phyloP scores from a whole-genome alignment of 352 stramenopile species.

The Globisporangium barbulae region DNA sequence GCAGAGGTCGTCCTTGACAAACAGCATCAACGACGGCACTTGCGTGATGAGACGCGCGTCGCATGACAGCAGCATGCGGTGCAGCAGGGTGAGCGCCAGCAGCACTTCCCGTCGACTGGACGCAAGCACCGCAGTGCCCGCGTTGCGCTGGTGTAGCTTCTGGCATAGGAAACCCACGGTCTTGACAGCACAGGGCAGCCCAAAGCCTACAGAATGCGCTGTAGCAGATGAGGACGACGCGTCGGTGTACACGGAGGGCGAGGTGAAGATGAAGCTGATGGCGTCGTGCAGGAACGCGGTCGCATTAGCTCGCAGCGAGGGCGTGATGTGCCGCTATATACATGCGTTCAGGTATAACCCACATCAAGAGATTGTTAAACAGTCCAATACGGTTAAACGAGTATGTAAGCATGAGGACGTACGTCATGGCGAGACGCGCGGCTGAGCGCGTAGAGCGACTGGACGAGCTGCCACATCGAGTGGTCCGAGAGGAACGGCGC shows the following conservation, averaged over 20 bases:
- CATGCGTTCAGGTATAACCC: neutral
- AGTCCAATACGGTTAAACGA: neutral
- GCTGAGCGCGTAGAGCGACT: conserved; percentile 94
- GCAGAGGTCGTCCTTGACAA: conserved; percentile 84
- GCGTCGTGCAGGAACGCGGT: conserved; percentile 63
- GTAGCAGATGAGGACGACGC: conserved; percentile 13
- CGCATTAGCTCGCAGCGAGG: conserved; percentile 57
- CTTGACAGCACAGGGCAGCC: conserved; percentile 74
- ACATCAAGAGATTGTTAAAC: conserved; percentile 1
- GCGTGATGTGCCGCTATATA: conserved; percentile 52
- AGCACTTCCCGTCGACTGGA: conserved; percentile 56
- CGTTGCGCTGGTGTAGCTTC: conserved; percentile 58
- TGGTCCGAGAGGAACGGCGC: conserved; percentile 85
- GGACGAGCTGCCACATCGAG: conserved; percentile 94
- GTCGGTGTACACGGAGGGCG: conserved; percentile 42
- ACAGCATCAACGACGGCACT: conserved; percentile 71
- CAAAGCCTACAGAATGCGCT: conserved; percentile 34
- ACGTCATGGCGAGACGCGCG: conserved; percentile 59
- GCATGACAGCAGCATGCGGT: conserved; percentile 49
- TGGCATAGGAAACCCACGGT: conserved; percentile 78
- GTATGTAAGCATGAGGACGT: conserved; percentile 18
- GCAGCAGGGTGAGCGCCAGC: conserved; percentile 66
- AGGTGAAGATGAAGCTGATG: conserved; percentile 66
- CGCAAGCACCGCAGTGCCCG: conserved; percentile 12
- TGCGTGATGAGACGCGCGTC: conserved; percentile 43